Base-by-base conservation (phyloP, 768 basidiomycete genomes). In the Boletus rubropictus region DNA sequence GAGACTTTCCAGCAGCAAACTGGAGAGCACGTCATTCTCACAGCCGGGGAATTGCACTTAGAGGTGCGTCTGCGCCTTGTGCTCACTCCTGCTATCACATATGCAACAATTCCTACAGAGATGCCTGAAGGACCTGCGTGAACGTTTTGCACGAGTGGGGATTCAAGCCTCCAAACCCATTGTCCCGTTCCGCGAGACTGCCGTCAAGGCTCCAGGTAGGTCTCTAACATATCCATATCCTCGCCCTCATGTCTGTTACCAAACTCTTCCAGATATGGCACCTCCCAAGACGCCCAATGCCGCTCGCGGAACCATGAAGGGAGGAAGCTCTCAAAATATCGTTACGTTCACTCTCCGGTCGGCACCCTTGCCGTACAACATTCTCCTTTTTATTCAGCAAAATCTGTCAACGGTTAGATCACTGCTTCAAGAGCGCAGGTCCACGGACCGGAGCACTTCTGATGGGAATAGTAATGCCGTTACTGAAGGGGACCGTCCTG, bases 1-100 rank as follows among this genome's bases (percentile, higher is more conserved):
- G 92, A 98, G 62, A 94, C 89, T 0, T 93, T 97, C 64, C 93
- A 97, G 55, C 96, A 98, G 66, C 81, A 90, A 58, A 96, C 94
- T 0, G 96, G 96, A 27, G 96, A 99, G 64, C 87, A 96, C 64
- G 96, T 99, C 46, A 96, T 99, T 53, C 68, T 97, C 50, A 89
- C 89, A 3, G 96, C 96, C 1, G 96, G 96, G 27, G 95, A 98
- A 61, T 69, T 99, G 38, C 96, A 98, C 66, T 71, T 97, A 21
- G 96, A 98, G 81, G 93, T 91, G 45, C 29, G 74, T 50, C 33
- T 18, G 45, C 31, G 73, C 51, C 36, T 24, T 18, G 11, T 9
- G 6, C 35, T 46, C 35, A 42, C 15, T n/a, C 21, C 21, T 44
- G 28, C n/a, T 7, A 25, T 39, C 5, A 21, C 25, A 12, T 15